phyloP scores from a whole-genome alignment of 2,329 filamentous ascomycete genomes.

The Stachybotrys chlorohalonatus region DNA sequence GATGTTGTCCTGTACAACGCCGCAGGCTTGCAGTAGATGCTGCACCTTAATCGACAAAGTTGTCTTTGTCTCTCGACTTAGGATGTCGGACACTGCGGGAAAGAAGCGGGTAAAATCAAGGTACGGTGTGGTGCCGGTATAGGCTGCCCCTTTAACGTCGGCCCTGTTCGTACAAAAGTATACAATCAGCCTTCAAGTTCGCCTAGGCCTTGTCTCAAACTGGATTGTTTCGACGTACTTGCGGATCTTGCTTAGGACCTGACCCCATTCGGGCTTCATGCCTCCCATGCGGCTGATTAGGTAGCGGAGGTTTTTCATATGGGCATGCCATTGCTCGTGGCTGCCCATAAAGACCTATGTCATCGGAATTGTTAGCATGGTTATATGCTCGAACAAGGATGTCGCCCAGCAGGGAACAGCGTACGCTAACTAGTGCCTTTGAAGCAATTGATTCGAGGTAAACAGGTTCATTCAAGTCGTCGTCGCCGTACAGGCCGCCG shows the following conservation, averaged over 20 bases:
- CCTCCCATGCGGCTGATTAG: conserved; percentile 21
- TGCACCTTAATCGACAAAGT: conserved; percentile 7
- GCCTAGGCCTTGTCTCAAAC: no score
- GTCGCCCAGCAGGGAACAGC: not conserved
- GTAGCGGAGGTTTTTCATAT: conserved; percentile 23
- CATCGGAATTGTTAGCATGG: not conserved
- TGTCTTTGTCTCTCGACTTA: conserved; percentile 8
- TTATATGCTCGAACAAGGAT: no score
- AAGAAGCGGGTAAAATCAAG: conserved; percentile 17
- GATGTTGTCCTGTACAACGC: conserved; percentile 12
- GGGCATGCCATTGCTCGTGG: conserved; percentile 27
- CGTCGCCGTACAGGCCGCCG: not conserved
- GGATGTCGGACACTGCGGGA: conserved; percentile 11
- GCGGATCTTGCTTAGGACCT: conserved; percentile 15
- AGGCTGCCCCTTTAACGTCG: conserved; percentile 24
- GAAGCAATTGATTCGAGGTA: not conserved
- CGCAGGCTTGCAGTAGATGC: conserved; percentile 12
- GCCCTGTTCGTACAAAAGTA: conserved; percentile 13
- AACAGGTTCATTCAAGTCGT: not conserved
- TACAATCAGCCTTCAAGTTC: not conserved
- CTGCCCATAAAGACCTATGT: conserved; percentile 21
- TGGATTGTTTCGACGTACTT: conserved; percentile 11
- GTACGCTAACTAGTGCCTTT: not conserved
- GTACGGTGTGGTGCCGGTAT: conserved; percentile 20
- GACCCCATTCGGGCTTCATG: conserved; percentile 6